A percentile compares a stretch with the other conserved stretches of the same genome.
Evolutionary conservation across 2,329 filamentous ascomycete species (phyloP).

Genomic region (Nannizzia gypsea): DNA sequence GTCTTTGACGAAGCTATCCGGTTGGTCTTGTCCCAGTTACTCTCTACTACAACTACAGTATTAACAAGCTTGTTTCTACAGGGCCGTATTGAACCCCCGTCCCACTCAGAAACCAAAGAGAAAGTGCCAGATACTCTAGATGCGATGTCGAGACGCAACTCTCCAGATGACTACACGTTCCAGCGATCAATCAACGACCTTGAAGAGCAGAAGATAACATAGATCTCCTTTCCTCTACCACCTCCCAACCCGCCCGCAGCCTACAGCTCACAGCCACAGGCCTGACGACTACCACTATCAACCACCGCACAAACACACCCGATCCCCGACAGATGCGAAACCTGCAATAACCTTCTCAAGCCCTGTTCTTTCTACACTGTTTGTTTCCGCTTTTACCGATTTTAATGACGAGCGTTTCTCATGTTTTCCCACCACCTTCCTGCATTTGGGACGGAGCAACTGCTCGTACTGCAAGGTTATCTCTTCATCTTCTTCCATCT

Average conservation of each 20-base stretch:
- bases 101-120: conserved; percentile 36
- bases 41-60: background rate
- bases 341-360: background rate
- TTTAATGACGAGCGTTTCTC: conserved; percentile 6
- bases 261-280: background rate
- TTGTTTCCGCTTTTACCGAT: conserved; percentile 2
- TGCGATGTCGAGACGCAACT: no score
- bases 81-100: conserved; percentile 39
- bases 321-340: background rate
- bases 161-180: background rate
- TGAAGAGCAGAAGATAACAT: background rate
- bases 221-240: background rate
- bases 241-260: background rate
- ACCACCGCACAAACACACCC: background rate
- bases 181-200: background rate
- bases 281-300: background rate
- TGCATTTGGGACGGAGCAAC: conserved; percentile 5
- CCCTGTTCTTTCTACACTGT: background rate
- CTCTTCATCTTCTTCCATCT: background rate
- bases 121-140: conserved; percentile 20
- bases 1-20: conserved; percentile 98
- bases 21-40: conserved; percentile 42
- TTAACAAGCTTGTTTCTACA: conserved; percentile 15
- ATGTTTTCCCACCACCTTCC: background rate
- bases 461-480: conserved; percentile 5